Evolutionary conservation across 225 moss, liverwort and hornwort genomes (phyloP).

Genomic region (Pleurozium schreberi): DNA sequence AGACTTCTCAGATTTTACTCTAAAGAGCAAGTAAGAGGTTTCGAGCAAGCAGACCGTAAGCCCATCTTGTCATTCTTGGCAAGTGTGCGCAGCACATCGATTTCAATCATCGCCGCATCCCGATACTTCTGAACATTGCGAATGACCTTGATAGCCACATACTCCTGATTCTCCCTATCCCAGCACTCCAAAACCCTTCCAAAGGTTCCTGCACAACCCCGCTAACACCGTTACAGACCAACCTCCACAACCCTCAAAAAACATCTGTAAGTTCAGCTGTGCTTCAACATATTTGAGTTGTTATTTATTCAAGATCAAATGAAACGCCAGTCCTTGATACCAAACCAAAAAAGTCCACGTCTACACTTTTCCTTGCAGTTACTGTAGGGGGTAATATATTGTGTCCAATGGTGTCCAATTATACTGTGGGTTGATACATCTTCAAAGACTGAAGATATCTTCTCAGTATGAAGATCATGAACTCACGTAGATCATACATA

Average conservation of each 20-base stretch:
- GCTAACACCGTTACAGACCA: constrained; percentile 44
- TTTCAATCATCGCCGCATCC: constrained; percentile 99
- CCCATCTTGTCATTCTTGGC: constrained; percentile 99
- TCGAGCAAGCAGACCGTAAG: constrained; percentile 59
- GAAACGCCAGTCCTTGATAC: neutral
- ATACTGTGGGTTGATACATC: neutral
- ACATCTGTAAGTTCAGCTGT: neutral
- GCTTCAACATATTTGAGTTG: neutral
- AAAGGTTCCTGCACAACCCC: constrained; percentile 98
- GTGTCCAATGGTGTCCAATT: neutral
- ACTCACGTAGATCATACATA: neutral
- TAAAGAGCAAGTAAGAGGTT: constrained; percentile 18
- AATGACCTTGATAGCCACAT: constrained; percentile 99
- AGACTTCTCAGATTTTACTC: neutral
- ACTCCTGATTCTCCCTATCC: constrained; percentile 99
- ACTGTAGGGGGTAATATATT: neutral
- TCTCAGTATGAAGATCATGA: neutral
- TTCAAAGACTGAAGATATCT: neutral
- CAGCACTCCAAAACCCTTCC: constrained; percentile 99
- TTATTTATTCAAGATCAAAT: neutral
- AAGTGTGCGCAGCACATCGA: constrained; percentile 91
- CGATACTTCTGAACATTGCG: constrained; percentile 99
- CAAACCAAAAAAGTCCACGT: neutral
- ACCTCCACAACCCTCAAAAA: neutral
- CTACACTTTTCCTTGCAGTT: neutral